Percentiles rank a stretch among this genome's conserved stretches.
Conservation (phyloP, 2,329 filamentous ascomycete genomes). For the Colletotrichum filicis region DNA sequence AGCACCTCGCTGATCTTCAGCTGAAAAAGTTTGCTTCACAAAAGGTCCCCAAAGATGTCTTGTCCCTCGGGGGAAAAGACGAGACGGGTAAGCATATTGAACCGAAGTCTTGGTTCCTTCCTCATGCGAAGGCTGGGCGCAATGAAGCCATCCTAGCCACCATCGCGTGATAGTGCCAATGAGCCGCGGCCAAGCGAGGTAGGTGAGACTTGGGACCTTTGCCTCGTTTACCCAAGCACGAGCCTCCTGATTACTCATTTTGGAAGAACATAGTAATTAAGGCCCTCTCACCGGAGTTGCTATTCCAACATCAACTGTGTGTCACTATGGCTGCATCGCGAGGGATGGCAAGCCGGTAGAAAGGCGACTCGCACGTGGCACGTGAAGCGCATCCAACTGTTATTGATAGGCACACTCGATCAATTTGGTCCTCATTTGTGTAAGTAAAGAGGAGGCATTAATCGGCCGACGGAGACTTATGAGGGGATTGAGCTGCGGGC, state of each 20-base stretch:
- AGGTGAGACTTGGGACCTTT: not conserved
- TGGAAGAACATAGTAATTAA: too few species aligned
- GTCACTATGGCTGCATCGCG: too few species aligned
- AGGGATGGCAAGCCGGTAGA: too few species aligned
- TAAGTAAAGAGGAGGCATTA: not conserved
- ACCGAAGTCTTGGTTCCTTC: conserved; percentile 24
- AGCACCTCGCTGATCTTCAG: not conserved
- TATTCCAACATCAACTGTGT: too few species aligned
- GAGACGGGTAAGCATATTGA: conserved; percentile 6
- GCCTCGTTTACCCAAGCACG: not conserved
- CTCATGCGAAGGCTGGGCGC: conserved; percentile 18
- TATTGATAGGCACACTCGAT: not conserved
- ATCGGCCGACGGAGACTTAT: not conserved
- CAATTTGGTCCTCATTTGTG: not conserved
- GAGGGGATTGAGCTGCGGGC: too few species aligned
- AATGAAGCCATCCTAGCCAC: conserved; percentile 23
- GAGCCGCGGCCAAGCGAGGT: conserved; percentile 24
- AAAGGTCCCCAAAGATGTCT: not conserved
- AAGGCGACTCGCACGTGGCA: too few species aligned
- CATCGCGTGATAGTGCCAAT: conserved; percentile 25
- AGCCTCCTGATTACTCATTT: not conserved
- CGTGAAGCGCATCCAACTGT: too few species aligned
- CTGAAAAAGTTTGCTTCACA: not conserved
- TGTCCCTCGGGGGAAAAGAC: conserved; percentile 2
- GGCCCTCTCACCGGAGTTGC: too few species aligned